Conservation (phyloP, 441 rosid genomes). For the Arabidopsis lyrata region DNA sequence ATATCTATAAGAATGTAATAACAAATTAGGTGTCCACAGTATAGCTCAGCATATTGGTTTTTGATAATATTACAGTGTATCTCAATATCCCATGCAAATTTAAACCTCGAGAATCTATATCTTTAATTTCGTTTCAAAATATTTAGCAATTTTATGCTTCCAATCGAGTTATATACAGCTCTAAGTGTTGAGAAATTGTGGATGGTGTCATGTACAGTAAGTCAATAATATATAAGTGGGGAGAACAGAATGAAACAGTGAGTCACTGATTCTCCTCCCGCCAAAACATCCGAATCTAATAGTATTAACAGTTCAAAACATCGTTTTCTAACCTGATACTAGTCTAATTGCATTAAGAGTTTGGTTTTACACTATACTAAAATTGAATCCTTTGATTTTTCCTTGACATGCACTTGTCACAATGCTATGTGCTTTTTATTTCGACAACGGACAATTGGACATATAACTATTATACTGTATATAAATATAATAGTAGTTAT, state of each 20-base stretch:
- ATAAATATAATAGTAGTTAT: not conserved
- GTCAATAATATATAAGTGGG: conserved; percentile 24
- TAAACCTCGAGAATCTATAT: not conserved
- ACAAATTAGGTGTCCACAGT: not conserved
- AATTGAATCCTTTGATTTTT: not conserved
- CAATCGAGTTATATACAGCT: not conserved
- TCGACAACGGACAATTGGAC: conserved; percentile 28
- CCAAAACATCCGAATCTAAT: not conserved
- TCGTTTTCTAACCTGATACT: not conserved
- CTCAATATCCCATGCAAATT: conserved; percentile 24
- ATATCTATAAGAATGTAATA: not conserved
- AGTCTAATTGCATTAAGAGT: not conserved
- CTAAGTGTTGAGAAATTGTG: conserved; percentile 14
- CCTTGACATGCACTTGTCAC: conserved; percentile 15
- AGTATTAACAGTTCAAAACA: not conserved
- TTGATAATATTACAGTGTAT: not conserved
- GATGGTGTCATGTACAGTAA: conserved; percentile 27
- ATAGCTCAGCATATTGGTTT: not conserved
- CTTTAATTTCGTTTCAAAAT: not conserved
- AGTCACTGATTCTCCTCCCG: not conserved
- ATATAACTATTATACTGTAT: not conserved
- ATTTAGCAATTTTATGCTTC: conserved; percentile 1
- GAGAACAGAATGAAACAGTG: conserved; percentile 23
- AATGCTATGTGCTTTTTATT: conserved; percentile 25
- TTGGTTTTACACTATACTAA: not conserved